Conservation (phyloP, 352 stramenopile genomes). For the Pilasporangium apinafurcum region DNA sequence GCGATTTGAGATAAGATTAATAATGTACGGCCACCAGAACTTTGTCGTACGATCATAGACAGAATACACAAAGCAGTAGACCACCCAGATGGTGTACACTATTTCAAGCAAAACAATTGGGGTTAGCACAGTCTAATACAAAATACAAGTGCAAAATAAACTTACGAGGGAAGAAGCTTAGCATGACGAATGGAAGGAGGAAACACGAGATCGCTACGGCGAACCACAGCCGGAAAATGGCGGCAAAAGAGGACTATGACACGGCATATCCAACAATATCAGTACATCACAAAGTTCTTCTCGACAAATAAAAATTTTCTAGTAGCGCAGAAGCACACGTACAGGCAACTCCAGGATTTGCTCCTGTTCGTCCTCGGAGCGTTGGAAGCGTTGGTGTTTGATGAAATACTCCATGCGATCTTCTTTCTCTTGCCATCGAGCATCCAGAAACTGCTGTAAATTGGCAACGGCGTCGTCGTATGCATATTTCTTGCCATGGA, state of each 20-base stretch:
- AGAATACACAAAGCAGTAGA: constrained; percentile 82
- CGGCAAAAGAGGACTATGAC: constrained; percentile 41
- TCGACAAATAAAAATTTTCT: not conserved
- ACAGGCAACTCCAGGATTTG: constrained; percentile 30
- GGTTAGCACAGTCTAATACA: not conserved
- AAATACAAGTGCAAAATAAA: not conserved
- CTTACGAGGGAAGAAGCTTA: constrained; percentile 76
- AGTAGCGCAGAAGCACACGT: too few species aligned
- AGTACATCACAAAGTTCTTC: not conserved
- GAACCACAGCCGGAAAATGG: constrained; percentile 73
- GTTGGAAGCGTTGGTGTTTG: constrained; percentile 51
- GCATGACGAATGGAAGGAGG: constrained; percentile 65
- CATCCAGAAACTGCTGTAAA: constrained; percentile 61
- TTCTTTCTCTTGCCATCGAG: constrained; percentile 73
- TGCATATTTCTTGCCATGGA: constrained; percentile 55
- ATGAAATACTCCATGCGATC: constrained; percentile 71
- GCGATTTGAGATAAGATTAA: constrained; percentile 66
- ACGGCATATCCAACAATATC: constrained; percentile 5
- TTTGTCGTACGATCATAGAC: constrained; percentile 80
- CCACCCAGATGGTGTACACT: constrained; percentile 78
- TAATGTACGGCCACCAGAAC: constrained; percentile 84
- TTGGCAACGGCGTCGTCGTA: constrained; percentile 50
- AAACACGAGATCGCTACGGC: constrained; percentile 56
- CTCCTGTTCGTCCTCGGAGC: constrained; percentile 18
- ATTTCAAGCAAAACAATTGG: constrained; percentile 2